These are phyloP conservation scores for Herpotrichia juniperi DNA, from an alignment of 2,329 filamentous ascomycete species.

Conservation along the genomic window DNA sequence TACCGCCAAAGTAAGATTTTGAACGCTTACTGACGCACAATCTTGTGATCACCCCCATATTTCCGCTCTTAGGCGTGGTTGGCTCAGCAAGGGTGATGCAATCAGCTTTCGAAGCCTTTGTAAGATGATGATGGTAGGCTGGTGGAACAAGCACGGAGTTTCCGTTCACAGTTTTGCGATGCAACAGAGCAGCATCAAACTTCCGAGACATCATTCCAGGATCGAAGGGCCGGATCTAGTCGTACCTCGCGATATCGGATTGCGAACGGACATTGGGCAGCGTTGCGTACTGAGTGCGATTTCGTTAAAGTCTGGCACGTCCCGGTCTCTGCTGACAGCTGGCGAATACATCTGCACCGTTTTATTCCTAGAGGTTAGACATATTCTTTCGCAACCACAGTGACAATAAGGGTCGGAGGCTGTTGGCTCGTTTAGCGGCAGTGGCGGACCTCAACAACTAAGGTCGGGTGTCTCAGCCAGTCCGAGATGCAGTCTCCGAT, in stretches of 20 bases:
- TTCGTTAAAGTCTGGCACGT: neutral
- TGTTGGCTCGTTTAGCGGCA: neutral
- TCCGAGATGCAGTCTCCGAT: conserved; percentile 9
- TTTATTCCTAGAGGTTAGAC: too few species aligned
- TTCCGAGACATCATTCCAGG: neutral
- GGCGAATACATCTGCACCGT: neutral
- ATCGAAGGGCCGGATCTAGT: neutral
- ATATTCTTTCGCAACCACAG: neutral
- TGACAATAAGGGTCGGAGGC: neutral
- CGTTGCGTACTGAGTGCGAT: neutral
- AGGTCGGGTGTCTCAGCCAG: conserved; percentile 3
- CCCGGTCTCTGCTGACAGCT: neutral
- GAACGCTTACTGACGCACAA: neutral
- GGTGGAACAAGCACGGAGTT: neutral
- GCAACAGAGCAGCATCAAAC: neutral
- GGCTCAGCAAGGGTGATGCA: neutral
- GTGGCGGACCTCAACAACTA: neutral
- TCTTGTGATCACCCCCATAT: neutral
- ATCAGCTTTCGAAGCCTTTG: too few species aligned
- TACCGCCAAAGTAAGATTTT: neutral
- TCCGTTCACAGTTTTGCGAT: neutral
- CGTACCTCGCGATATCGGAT: neutral
- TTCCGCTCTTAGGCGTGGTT: neutral
- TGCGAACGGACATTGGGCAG: conserved; percentile 1
- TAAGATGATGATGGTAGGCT: too few species aligned